These are phyloP conservation scores for Metarhizium rileyi DNA, from an alignment of 2,329 filamentous ascomycete genomes.

Conservation along the genomic window DNA sequence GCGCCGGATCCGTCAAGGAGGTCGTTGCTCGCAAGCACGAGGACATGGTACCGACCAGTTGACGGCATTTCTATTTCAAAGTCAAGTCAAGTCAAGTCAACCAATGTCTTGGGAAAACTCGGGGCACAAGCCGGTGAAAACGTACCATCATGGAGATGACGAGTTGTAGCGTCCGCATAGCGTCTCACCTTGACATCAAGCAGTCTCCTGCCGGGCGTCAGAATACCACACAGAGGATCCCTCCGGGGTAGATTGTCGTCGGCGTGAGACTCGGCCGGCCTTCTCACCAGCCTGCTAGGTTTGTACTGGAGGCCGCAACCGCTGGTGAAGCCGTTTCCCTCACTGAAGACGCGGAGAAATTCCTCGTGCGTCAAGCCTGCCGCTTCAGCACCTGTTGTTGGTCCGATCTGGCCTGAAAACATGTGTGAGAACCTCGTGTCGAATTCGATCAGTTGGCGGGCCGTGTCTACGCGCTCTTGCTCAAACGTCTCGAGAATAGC, in stretches of 20 bases:
- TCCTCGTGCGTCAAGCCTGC: conserved; percentile 10
- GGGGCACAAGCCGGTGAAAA: not conserved
- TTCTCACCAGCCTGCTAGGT: conserved; percentile 1
- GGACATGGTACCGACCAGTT: conserved; percentile 5
- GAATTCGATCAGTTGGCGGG: conserved; percentile 34
- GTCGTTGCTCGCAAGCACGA: conserved; percentile 5
- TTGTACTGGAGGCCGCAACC: conserved; percentile 8
- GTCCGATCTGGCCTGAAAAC: conserved; percentile 11
- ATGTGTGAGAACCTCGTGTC: conserved; percentile 19
- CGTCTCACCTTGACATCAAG: conserved; percentile 5
- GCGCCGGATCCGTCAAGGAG: not conserved
- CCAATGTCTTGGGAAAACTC: not conserved
- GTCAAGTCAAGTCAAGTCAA: not conserved
- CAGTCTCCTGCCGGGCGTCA: conserved; percentile 5
- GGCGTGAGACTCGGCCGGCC: not conserved
- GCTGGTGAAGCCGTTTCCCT: conserved; percentile 9
- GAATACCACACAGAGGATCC: not conserved
- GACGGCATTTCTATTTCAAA: conserved; percentile 8
- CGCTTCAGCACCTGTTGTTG: conserved; percentile 2
- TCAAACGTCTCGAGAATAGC: conserved; percentile 27
- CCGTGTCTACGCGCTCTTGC: conserved; percentile 37
- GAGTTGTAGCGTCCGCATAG: conserved; percentile 7
- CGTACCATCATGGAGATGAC: conserved; percentile 9
- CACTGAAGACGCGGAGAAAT: conserved; percentile 11
- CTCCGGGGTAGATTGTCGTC: not conserved